Percentiles rank a stretch among this genome's conserved stretches.
Evolutionary conservation across 345 rosid species (phyloP).

Genomic region (Bruguiera gymnorhiza): DNA sequence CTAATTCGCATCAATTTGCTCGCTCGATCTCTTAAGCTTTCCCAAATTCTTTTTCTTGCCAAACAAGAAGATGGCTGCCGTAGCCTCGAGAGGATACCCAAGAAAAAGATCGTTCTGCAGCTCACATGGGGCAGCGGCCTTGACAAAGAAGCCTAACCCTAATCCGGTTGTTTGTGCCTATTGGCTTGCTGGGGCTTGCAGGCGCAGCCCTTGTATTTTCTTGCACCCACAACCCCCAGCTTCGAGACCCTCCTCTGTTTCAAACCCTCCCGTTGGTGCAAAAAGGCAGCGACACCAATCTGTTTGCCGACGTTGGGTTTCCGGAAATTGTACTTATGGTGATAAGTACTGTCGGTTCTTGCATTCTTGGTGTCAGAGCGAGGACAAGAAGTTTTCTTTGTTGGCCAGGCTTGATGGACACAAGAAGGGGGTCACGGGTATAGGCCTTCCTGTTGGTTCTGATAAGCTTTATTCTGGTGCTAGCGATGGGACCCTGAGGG

Average conservation of each 20-base stretch:
- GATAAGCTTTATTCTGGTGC: neutral
- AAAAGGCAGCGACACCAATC: neutral
- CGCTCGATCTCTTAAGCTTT: no score
- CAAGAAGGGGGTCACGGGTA: conserved; percentile 6
- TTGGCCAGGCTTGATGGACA: conserved; percentile 13
- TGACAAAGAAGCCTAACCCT: no score
- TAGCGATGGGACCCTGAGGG: conserved; percentile 9
- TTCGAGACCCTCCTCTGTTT: neutral
- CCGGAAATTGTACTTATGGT: neutral
- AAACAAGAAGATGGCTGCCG: no score
- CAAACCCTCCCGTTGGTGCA: neutral
- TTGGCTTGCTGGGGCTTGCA: neutral
- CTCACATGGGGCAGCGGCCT: no score
- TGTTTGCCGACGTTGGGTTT: neutral
- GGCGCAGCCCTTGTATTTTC: neutral
- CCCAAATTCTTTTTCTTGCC: no score
- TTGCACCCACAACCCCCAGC: neutral
- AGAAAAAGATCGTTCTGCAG: no score
- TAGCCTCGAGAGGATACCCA: no score
- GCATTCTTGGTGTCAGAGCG: neutral
- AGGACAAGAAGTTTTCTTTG: neutral
- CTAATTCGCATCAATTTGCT: no score
- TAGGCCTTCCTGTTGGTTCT: neutral
- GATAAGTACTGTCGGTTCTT: neutral
- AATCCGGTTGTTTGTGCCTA: neutral